Evolutionary conservation across 1,139 yeast species (phyloP).

Genomic region (Debaryomycetaceae sp.): DNA sequence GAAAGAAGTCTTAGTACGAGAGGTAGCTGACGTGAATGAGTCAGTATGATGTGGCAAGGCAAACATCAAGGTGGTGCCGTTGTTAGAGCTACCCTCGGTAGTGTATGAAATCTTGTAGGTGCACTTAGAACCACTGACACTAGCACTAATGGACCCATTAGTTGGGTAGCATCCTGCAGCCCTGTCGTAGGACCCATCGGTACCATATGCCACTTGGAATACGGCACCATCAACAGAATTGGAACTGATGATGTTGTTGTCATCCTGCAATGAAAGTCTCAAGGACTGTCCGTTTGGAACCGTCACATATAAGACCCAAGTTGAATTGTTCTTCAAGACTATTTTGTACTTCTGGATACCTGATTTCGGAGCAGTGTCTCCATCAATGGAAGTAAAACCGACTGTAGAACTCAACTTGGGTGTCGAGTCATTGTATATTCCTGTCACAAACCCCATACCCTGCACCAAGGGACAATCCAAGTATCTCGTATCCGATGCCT

Average conservation of each 20-base stretch:
- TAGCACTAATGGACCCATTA: slow-evolving; percentile 16
- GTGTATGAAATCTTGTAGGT: slow-evolving; percentile 48
- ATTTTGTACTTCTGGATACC: slow-evolving; percentile 10
- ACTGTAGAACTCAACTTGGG: slow-evolving; percentile 48
- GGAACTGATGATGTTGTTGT: slow-evolving; percentile 11
- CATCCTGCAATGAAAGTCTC: slow-evolving; percentile 6
- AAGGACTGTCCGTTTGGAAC: slow-evolving; percentile 12
- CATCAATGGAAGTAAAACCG: slow-evolving; percentile 45
- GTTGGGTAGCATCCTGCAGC: slow-evolving; percentile 63
- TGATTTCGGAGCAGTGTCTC: slow-evolving; percentile 27
- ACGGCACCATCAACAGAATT: slow-evolving; percentile 44
- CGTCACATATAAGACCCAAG: slow-evolving; percentile 49
- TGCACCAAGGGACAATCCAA: slow-evolving; percentile 38
- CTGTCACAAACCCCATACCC: slow-evolving; percentile 70
- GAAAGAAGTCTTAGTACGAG: slow-evolving; percentile 38
- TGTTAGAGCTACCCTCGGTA: slow-evolving; percentile 45
- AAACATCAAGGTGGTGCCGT: slow-evolving; percentile 49
- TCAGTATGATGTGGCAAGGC: slow-evolving; percentile 65
- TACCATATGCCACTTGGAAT: slow-evolving; percentile 49
- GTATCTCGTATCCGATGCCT: slow-evolving; percentile 14
- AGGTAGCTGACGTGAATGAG: slow-evolving; percentile 37
- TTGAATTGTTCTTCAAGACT: slow-evolving; percentile 21
- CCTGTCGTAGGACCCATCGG: slow-evolving; percentile 36
- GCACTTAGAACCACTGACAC: slow-evolving; percentile 25
- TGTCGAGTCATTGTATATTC: slow-evolving; percentile 48